Base-by-base conservation (phyloP, 2,329 filamentous ascomycete genomes). In the Leptographium radiaticola region DNA sequence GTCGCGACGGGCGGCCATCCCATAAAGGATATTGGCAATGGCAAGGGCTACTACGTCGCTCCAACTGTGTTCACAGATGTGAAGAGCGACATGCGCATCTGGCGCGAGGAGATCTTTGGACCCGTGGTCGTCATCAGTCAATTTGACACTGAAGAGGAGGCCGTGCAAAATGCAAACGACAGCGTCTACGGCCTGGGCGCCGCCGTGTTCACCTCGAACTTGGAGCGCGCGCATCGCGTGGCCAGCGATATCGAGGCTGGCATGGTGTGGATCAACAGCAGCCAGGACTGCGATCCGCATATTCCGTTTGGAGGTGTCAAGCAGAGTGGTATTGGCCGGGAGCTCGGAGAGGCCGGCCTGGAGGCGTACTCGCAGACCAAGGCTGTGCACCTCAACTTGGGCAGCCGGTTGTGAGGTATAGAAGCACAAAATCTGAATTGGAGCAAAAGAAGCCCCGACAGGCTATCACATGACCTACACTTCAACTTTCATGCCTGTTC, bases 31-130 rank as follows among this genome's bases (percentile, higher is more conserved):
- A 38, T 55, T n/a, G 40, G 51, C n/a, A 45, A n/a, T 16, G 36
- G 51, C 25, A 56, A 51, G 33, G 60, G 60, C n/a, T 62, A 53
- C 49, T 62, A 53, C 16, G 47, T 62, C 7, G 55, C 51, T 20
- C 59, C 59, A 10, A 60, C 59, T 1, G 54, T 61, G 12, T 59
- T 60, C 20, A 57, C 56, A 2, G 31, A 59, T 15, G 59, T 60
- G 9, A 51, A 38, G 39, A 25, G 52, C 20, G 16, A 49, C 13
- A 59, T 59, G 57, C 33, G 13, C 16, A 68, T 72, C 53, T 68
- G 65, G 56, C 63, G 63, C 44, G 77, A 81, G 61, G 77, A 82
- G 57, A 72, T 82, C 36, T 82, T 82, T 57, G 79, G 79, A 0
- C 79, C 79, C 2, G 78, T 81, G 54, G 75, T 78, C 2, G 75